A percentile compares a stretch with the other conserved stretches of the same genome.
phyloP scores from a whole-genome alignment of 805 yeast species.

The Metschnikowia koreensis region DNA sequence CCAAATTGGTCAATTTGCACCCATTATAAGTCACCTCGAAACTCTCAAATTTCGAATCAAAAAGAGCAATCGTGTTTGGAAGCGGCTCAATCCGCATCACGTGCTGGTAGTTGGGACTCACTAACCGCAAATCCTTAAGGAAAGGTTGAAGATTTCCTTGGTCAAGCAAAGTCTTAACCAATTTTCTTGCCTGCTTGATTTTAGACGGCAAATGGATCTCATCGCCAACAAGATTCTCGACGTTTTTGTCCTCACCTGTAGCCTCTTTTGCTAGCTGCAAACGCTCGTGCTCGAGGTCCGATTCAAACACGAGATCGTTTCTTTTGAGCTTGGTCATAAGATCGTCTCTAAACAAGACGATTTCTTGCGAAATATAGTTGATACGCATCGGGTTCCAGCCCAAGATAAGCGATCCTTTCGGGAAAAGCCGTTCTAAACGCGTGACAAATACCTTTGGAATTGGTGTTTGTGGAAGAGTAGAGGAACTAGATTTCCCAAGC shows the following conservation, averaged over 20 bases:
- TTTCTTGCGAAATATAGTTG: slow-evolving; percentile 79
- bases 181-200: slow-evolving; percentile 58
- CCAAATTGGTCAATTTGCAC: slow-evolving; percentile 71
- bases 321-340: slow-evolving; percentile 67
- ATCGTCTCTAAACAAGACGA: slow-evolving; percentile 72
- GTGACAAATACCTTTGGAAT: slow-evolving; percentile 73
- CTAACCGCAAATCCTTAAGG: slow-evolving; percentile 54
- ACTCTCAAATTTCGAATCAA: slow-evolving; percentile 68
- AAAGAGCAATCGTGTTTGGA: slow-evolving; percentile 62
- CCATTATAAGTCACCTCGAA: slow-evolving; percentile 81
- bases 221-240: slow-evolving; percentile 17
- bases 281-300: slow-evolving; percentile 30
- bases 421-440: slow-evolving; percentile 54
- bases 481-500: slow-evolving; percentile 47
- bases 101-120: slow-evolving; percentile 69
- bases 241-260: slow-evolving; percentile 23
- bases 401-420: slow-evolving; percentile 28
- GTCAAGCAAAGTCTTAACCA: slow-evolving; percentile 77
- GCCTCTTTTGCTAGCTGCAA: slow-evolving; percentile 22
- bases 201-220: slow-evolving; percentile 40
- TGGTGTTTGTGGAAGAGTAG: slow-evolving; percentile 57
- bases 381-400: slow-evolving; percentile 78
- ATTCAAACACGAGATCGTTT: slow-evolving; percentile 58
- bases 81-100: slow-evolving; percentile 70
- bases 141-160: slow-evolving; percentile 91